phyloP scores from a whole-genome alignment of 2,329 filamentous ascomycete genomes.

The Cladorrhinum sp. region DNA sequence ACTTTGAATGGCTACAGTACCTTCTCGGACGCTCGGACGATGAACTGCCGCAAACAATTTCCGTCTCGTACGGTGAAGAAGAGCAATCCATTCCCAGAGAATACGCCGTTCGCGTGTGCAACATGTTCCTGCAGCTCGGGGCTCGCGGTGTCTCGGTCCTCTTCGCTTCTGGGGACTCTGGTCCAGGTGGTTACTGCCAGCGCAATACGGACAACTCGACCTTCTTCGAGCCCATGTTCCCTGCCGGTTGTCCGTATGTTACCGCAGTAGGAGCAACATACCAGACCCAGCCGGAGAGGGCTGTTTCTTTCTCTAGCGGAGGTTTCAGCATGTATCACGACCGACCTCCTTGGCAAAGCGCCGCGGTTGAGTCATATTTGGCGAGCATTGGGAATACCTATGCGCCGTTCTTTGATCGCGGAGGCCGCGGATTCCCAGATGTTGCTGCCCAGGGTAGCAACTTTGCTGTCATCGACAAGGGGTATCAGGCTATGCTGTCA shows the following conservation, averaged over 20 bases:
- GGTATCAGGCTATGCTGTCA: slow-evolving; percentile 20
- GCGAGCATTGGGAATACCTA: slow-evolving; percentile 42
- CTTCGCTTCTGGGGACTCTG: slow-evolving; percentile 57
- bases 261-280: slow-evolving; percentile 59
- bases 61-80: slow-evolving; percentile 64
- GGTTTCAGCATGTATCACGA: slow-evolving; percentile 48
- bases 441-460: slow-evolving; percentile 52
- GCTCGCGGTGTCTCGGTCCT: slow-evolving; percentile 64
- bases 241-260: slow-evolving; percentile 55
- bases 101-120: slow-evolving; percentile 61
- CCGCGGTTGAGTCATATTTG: slow-evolving; percentile 38
- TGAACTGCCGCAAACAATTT: slow-evolving; percentile 58
- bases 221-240: slow-evolving; percentile 53
- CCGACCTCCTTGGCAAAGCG: slow-evolving; percentile 41
- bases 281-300: slow-evolving; percentile 30
- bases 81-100: slow-evolving; percentile 61
- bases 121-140: slow-evolving; percentile 63
- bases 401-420: slow-evolving; percentile 40
- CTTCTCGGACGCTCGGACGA: slow-evolving; percentile 49
- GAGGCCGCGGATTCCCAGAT: slow-evolving; percentile 46
- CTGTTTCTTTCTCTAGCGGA: slow-evolving; percentile 35
- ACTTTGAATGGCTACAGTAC: slow-evolving; percentile 60
- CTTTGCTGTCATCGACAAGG: slow-evolving; percentile 31
- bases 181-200: slow-evolving; percentile 59
- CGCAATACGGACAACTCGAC: slow-evolving; percentile 53